These are phyloP conservation scores for Castanea crenata DNA, from an alignment of 306 rosid species.

Conservation along the genomic window DNA sequence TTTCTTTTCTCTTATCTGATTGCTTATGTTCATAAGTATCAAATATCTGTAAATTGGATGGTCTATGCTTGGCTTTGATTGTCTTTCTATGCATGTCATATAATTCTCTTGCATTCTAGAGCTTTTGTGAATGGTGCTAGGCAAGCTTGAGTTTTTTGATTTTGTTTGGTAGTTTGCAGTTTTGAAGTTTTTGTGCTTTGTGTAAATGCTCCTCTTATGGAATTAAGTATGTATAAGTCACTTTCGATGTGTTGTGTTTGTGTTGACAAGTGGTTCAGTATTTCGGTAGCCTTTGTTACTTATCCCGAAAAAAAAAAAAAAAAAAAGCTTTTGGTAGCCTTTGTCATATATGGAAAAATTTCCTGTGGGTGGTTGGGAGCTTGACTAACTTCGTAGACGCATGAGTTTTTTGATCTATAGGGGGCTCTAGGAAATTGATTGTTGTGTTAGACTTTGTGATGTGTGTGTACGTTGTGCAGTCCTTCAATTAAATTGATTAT, in stretches of 20 bases:
- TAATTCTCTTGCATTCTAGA: background rate
- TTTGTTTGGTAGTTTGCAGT: background rate
- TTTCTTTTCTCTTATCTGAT: background rate
- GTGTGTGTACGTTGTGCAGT: too few relatives aligned
- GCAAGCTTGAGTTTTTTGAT: background rate
- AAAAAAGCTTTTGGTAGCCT: too few relatives aligned
- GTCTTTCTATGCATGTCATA: background rate
- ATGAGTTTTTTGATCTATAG: too few relatives aligned
- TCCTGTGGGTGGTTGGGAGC: too few relatives aligned
- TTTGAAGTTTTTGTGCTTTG: background rate
- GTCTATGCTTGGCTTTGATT: background rate
- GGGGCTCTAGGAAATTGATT: too few relatives aligned
- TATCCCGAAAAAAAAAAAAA: too few relatives aligned
- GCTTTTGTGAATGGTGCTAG: background rate
- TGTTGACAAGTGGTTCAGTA: background rate
- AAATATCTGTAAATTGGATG: background rate
- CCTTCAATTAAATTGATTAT: too few relatives aligned
- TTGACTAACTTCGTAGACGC: too few relatives aligned
- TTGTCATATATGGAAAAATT: too few relatives aligned
- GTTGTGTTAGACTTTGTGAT: too few relatives aligned
- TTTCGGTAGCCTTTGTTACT: too few relatives aligned
- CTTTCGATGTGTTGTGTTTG: background rate
- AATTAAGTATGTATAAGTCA: background rate
- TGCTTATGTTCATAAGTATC: conserved; percentile 10
- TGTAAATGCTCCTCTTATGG: background rate